Conservation (phyloP, 495 filamentous ascomycete genomes). For the Aspergillus nidulans region DNA sequence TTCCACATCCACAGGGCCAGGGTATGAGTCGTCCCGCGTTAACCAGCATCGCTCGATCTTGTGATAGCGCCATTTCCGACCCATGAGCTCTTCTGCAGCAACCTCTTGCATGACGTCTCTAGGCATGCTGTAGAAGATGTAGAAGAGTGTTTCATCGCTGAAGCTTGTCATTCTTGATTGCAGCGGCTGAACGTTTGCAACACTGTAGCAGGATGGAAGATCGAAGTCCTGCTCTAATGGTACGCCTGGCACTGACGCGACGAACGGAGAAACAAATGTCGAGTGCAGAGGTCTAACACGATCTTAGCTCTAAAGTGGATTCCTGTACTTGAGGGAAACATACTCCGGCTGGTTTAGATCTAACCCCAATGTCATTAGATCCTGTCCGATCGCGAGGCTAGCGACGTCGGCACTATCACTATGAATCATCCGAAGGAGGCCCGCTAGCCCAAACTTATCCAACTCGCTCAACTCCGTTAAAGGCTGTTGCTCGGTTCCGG, state of each 20-base stretch:
- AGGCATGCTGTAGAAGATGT: conserved; percentile 90
- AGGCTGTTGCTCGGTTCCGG: conserved; percentile 47
- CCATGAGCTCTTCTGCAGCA: conserved; percentile 74
- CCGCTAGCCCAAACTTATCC: conserved; percentile 78
- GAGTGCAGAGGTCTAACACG: conserved; percentile 53
- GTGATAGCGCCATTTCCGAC: conserved; percentile 90
- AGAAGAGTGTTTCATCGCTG: conserved; percentile 87
- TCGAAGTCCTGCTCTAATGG: conserved; percentile 74
- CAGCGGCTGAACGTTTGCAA: conserved; percentile 78
- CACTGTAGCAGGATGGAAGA: conserved; percentile 79
- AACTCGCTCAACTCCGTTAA: conserved; percentile 71
- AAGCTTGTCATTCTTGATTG: conserved; percentile 75
- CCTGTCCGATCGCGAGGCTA: conserved; percentile 70
- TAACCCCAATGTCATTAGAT: conserved; percentile 69
- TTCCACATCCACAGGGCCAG: conserved; percentile 57
- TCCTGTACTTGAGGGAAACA: conserved; percentile 21
- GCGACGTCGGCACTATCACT: conserved; percentile 72
- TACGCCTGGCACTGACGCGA: conserved; percentile 57
- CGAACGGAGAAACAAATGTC: conserved; percentile 67
- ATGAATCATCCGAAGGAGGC: conserved; percentile 73
- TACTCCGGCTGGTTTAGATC: conserved; percentile 79
- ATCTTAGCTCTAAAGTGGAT: conserved; percentile 18
- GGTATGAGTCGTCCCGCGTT: conserved; percentile 74
- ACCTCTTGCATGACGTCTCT: conserved; percentile 79
- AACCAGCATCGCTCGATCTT: conserved; percentile 86